Evolutionary conservation across 495 filamentous ascomycete species (phyloP), one percentile per base, ranked within the genome.

Genomic region (Annulohypoxylon moriforme): DNA sequence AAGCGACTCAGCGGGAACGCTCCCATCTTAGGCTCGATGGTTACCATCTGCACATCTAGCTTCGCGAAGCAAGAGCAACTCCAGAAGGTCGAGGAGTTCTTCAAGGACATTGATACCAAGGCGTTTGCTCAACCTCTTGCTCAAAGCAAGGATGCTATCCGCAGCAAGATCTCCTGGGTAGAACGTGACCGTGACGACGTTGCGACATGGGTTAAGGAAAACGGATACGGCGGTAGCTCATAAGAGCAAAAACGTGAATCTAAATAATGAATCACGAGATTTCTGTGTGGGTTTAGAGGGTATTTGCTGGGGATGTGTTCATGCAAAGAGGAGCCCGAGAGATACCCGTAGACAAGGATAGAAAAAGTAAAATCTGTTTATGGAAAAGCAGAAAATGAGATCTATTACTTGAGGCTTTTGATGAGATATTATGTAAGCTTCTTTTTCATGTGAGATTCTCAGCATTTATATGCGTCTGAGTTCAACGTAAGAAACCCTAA

Each of bases 11-110:
- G 71, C 60, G 76, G 74, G 29, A 78, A 78, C 49, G 93, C 95
- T 56, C 92, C 96, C 29, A 96, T 98, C 90, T 86, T 98, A 65
- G 92, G 94, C 31, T 88, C 87, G 9, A 87, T 98, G 68, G 92
- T 99, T 4, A 88, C 89, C 63, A 91, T 97, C 66, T 93, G 89
- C 75, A 96, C 93, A 22, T 89, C 90, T 3, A 89, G 91, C 75
- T 97, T 98, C 84, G 91, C 90, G 60, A 89, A 85, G 47, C 82
- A 88, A 73, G 89, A 90, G 72, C 93, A 96, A 80, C 80, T 92
- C 64, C 86, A 88, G 72, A 87, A 89, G 60, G 90, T 98, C 31
- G 82, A 93, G 79, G 83, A 81, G 24, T 99, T 98, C 87, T 99
- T 98, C 75, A 82, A 82, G 44, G 81, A 86, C 50, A 92, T 89